These are phyloP conservation scores for Penicillium coprophilum DNA, from an alignment of 495 filamentous ascomycete species.

Conservation along the genomic window DNA sequence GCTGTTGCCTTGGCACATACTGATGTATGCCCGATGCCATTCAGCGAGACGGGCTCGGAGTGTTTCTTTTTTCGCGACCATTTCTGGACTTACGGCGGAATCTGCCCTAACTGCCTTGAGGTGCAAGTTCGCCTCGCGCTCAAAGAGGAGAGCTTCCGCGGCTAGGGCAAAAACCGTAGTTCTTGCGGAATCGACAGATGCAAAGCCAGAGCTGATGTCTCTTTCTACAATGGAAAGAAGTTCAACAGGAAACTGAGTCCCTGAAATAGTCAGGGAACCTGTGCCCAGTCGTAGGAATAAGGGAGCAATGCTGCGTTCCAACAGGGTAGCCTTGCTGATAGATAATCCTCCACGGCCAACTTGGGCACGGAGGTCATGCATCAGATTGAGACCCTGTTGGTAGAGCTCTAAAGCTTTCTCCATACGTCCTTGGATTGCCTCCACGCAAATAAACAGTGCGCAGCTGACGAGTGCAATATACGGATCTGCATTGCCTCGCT, in stretches of 20 bases:
- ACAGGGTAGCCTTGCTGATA: conserved; percentile 15
- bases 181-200: conserved; percentile 22
- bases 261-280: conserved; percentile 24
- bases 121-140: conserved; percentile 16
- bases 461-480: conserved; percentile 51
- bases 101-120: background rate
- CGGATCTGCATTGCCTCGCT: conserved; percentile 24
- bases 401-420: conserved; percentile 29
- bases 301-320: conserved; percentile 26
- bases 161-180: conserved; percentile 13
- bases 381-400: conserved; percentile 24
- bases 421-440: conserved; percentile 49
- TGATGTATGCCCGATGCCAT: conserved; percentile 15
- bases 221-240: conserved; percentile 11
- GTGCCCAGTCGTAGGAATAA: conserved; percentile 27
- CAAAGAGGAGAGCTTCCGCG: conserved; percentile 24
- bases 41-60: conserved; percentile 13
- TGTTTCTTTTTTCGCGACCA: conserved; percentile 9
- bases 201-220: background rate
- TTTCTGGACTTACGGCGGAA: background rate
- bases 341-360: conserved; percentile 10
- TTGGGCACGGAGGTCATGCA: conserved; percentile 23
- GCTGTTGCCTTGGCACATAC: background rate
- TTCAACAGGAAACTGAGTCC: conserved; percentile 14
- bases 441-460: conserved; percentile 54